Conservation (phyloP, 2,329 filamentous ascomycete genomes). For the Stylonectria norvegica region DNA sequence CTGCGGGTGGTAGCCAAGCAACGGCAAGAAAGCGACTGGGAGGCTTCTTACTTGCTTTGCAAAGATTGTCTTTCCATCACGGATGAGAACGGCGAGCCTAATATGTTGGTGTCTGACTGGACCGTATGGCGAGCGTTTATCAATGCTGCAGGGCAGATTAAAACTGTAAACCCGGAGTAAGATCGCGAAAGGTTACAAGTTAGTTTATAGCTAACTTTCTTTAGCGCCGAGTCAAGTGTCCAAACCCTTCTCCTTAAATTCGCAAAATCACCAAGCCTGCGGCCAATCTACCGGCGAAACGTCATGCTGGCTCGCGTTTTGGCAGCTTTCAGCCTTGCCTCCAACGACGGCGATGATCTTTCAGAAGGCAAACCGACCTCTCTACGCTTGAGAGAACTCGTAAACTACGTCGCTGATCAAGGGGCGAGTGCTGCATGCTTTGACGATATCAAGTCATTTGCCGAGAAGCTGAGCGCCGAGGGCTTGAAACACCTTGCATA, state of each 20-base stretch:
- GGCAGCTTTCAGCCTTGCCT: conserved; percentile 34
- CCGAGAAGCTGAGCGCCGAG: conserved; percentile 38
- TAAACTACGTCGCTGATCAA: conserved; percentile 36
- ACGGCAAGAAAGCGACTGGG: conserved; percentile 40
- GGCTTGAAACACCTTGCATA: conserved; percentile 41
- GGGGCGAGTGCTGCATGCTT: conserved; percentile 41
- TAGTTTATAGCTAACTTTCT: conserved; percentile 8
- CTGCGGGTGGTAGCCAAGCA: conserved; percentile 39
- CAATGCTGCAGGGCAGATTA: conserved; percentile 34
- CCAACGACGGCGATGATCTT: conserved; percentile 30
- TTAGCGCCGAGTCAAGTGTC: conserved; percentile 27
- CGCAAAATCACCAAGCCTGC: conserved; percentile 27
- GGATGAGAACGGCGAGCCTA: conserved; percentile 36
- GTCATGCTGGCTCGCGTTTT: conserved; percentile 38
- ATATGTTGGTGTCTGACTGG: conserved; percentile 46
- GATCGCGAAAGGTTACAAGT: no score
- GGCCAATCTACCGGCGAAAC: conserved; percentile 40
- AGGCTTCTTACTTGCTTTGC: conserved; percentile 42
- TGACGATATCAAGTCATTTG: conserved; percentile 44
- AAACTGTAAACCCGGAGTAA: conserved; percentile 33
- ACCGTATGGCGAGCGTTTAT: conserved; percentile 40
- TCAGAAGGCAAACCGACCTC: conserved; percentile 27
- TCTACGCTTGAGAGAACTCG: conserved; percentile 32
- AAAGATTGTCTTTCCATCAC: conserved; percentile 39
- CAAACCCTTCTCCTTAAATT: conserved; percentile 31